Base-by-base conservation (phyloP, 352 stramenopile genomes). In the Phytopythium boreale region DNA sequence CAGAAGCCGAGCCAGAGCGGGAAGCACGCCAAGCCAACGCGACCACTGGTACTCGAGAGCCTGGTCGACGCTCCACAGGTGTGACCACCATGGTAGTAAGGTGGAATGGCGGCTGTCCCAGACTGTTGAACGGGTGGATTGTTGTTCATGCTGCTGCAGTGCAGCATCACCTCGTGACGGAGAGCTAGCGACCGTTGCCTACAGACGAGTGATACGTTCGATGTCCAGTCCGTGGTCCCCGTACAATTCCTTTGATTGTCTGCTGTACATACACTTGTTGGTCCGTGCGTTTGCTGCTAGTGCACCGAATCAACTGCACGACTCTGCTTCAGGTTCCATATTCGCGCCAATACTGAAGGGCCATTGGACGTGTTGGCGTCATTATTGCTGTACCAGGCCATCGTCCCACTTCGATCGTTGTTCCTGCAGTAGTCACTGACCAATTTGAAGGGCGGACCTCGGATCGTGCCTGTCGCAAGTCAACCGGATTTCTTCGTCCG, bases 31-130 rank as follows among this genome's bases (percentile, higher is more conserved):
- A 88, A 88, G 64, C 1, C 26, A 5, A 57, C 76, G 9, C 62
- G 80, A 5, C 79, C 80, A 14, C 66, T 87, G n/a, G 53, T 86
- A 4, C 79, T 92, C 24, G 77, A 90, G 68, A 88, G 79, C 39
- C 65, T 90, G 31, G 60, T 67, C 26, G 62, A 71, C 37, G 63
- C 74, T 26, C 72, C 71, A n/a, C 74, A 84, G 67, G 71, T 80
- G 70, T 62, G 59, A 46, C 34, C 5, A 0, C 6, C 11, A 19
- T 12, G 24, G 31, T n/a, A 36, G 47, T 10, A 9, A 0, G 3
- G 20, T 34, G 14, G 7, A 2, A 55, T 26, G 43, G 15, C 4
- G 12, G 7, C 26, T 17, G 4, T 9, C 10, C 12, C 3, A n/a
- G 17, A 31, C 26, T 39, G 17, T 7, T 34, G 9, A 34, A 12